phyloP scores from a whole-genome alignment of 352 stramenopile genomes.

The Phytophthora capsici region DNA sequence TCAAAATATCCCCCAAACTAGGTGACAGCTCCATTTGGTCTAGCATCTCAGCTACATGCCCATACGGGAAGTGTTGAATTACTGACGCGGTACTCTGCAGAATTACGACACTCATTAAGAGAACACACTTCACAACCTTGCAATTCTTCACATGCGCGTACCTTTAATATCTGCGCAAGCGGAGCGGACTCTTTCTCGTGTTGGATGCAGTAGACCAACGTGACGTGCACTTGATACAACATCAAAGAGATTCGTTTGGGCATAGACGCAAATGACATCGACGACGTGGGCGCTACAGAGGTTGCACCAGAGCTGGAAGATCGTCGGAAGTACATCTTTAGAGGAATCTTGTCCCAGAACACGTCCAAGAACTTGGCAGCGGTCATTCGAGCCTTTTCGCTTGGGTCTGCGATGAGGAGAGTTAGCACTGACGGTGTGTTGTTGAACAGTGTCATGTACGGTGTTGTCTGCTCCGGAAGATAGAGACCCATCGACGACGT shows the following conservation, averaged over 20 bases:
- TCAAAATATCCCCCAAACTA: constrained; percentile 66
- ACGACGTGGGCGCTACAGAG: constrained; percentile 35
- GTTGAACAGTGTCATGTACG: constrained; percentile 86
- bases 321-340: constrained; percentile 85
- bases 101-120: background rate
- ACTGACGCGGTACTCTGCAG: constrained; percentile 68
- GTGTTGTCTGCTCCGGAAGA: constrained; percentile 79
- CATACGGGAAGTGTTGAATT: constrained; percentile 83
- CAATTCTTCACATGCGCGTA: constrained; percentile 21
- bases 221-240: constrained; percentile 85
- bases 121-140: background rate
- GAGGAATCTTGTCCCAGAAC: constrained; percentile 82
- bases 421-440: constrained; percentile 79
- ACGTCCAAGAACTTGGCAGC: constrained; percentile 84
- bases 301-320: constrained; percentile 41
- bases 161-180: constrained; percentile 78
- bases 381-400: constrained; percentile 72
- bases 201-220: constrained; percentile 83
- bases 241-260: constrained; percentile 84
- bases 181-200: constrained; percentile 70
- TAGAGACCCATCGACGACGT: constrained; percentile 85
- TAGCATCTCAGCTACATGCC: constrained; percentile 57
- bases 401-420: constrained; percentile 77
- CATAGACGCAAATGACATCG: constrained; percentile 86
- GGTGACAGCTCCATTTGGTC: constrained; percentile 62